Percentiles rank a stretch among this genome's conserved stretches.
Conservation (phyloP, 176 grass and related monocot species). For the Otatea glauca region DNA sequence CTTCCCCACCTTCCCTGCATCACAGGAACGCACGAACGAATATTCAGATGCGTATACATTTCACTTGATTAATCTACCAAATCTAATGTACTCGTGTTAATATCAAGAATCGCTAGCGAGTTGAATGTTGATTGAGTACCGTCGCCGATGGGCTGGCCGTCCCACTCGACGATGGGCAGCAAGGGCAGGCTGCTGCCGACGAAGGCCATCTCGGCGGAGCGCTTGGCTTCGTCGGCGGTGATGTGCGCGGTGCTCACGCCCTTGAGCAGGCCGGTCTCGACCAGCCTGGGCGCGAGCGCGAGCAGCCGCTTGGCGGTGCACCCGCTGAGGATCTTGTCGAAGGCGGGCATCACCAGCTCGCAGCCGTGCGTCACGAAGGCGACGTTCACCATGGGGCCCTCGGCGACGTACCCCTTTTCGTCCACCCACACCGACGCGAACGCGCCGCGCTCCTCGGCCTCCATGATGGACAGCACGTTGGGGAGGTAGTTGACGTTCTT, state of each 20-base stretch:
- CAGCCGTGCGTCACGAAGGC: conserved; percentile 62
- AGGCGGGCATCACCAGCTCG: conserved; percentile 67
- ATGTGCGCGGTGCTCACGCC: conserved; percentile 46
- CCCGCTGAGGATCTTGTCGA: conserved; percentile 72
- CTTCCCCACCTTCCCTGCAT: conserved; percentile 76
- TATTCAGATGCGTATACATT: neutral
- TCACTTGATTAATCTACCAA: neutral
- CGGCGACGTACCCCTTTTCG: conserved; percentile 60
- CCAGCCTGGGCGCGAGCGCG: conserved; percentile 66
- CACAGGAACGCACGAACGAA: conserved; percentile 5
- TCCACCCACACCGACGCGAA: conserved; percentile 83
- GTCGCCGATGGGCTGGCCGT: conserved; percentile 71
- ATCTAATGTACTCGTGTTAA: neutral
- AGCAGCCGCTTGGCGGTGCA: conserved; percentile 81
- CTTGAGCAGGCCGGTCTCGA: conserved; percentile 47
- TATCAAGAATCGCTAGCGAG: neutral
- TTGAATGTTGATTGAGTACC: conserved; percentile 31
- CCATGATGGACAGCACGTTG: conserved; percentile 85
- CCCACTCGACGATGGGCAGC: conserved; percentile 78
- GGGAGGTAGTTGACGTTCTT: conserved; percentile 98
- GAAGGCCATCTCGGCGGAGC: conserved; percentile 73
- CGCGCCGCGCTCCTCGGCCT: conserved; percentile 77
- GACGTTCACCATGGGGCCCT: conserved; percentile 85
- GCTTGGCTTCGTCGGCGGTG: conserved; percentile 53
- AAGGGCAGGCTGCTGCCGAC: conserved; percentile 79